Base-by-base conservation (phyloP, 164 flowering plant genomes). In the Vitis rotundifolia region DNA sequence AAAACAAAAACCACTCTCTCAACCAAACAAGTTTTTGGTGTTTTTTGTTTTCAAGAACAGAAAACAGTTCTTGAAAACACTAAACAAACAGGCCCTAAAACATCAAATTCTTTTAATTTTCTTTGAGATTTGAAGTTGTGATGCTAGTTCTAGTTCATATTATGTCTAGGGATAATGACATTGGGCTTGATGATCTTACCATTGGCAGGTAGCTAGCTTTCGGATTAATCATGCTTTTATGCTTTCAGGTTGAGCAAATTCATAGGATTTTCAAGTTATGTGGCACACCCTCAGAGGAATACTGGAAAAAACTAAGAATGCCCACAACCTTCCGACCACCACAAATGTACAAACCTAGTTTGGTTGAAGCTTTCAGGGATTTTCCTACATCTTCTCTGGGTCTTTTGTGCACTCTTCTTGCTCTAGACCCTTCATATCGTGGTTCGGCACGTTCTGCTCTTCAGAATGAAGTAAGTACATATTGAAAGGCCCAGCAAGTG, bases 211-310 rank as follows among this genome's bases (percentile, higher is more conserved):
- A 29, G 61, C 28, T 48, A 22, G 16, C 11, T 49, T 47, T 19
- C 2, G 49, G 8, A 68, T 44, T 11, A 49, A 49, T 68, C 12
- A 37, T 15, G 22, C 31, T 59, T 72, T 72, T 44, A 10, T 74
- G 54, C 49, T 13, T 71, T 64, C 75, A 90, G 95, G 87, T 87
- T 60, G 96, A 89, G 80, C 93, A 91, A 74, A 79, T 87, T 28
- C 92, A 91, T 58, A 84, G 68, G 79, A 88, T 91, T 54, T 91
- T 86, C 80, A 87, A 86, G 80, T 76, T 91, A 11, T 89, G 93
- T 78, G 93, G 96, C 22, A 82, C 93, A 16, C 96, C 93, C 22
- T 76, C 93, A 15, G 96, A 86, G 68, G 91, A 86, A 12, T 91
- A 81, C 56, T 90, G 88, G 86, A 86, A 75, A 74, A 86, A 73